These are phyloP conservation scores for Carex myosuroides DNA, from an alignment of 176 grass and related monocot genomes.

Conservation along the genomic window DNA sequence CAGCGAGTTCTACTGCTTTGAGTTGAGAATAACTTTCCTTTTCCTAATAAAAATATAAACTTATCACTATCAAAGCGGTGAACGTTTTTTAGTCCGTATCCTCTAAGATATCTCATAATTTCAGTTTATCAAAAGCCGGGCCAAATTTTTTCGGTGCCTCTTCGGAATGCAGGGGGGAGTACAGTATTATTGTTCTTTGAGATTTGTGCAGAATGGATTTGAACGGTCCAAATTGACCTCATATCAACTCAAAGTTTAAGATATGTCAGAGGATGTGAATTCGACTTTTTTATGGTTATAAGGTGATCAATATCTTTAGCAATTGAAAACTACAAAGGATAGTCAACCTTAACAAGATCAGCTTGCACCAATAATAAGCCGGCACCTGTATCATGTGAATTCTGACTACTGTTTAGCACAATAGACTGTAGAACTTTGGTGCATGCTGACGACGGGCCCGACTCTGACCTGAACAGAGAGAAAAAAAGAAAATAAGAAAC, in stretches of 20 bases:
- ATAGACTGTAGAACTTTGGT: slow-evolving; percentile 51
- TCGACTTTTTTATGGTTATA: neutral
- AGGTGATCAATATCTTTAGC: neutral
- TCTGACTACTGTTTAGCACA: slow-evolving; percentile 49
- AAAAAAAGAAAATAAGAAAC: neutral
- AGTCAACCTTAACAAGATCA: slow-evolving; percentile 51
- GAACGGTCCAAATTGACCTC: too few relatives aligned
- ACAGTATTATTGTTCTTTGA: too few relatives aligned
- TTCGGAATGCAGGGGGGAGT: too few relatives aligned
- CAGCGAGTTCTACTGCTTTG: slow-evolving; percentile 59
- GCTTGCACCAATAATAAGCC: slow-evolving; percentile 81
- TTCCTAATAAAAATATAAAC: slow-evolving; percentile 25
- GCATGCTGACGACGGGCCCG: slow-evolving; percentile 67
- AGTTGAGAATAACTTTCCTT: slow-evolving; percentile 27
- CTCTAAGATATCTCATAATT: too few relatives aligned
- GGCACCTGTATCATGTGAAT: slow-evolving; percentile 59
- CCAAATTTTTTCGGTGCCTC: too few relatives aligned
- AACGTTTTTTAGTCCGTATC: too few relatives aligned
- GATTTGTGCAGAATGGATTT: too few relatives aligned
- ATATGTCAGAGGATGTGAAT: too few relatives aligned
- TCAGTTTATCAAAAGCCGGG: too few relatives aligned
- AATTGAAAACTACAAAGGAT: neutral
- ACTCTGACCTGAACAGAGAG: slow-evolving; percentile 49
- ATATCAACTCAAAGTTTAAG: too few relatives aligned
- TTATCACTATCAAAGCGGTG: neutral